A percentile compares a stretch with the other conserved stretches of the same genome.
Evolutionary conservation across 2,329 filamentous ascomycete species (phyloP).

Genomic region (Ceratocystis cacaofunesta): DNA sequence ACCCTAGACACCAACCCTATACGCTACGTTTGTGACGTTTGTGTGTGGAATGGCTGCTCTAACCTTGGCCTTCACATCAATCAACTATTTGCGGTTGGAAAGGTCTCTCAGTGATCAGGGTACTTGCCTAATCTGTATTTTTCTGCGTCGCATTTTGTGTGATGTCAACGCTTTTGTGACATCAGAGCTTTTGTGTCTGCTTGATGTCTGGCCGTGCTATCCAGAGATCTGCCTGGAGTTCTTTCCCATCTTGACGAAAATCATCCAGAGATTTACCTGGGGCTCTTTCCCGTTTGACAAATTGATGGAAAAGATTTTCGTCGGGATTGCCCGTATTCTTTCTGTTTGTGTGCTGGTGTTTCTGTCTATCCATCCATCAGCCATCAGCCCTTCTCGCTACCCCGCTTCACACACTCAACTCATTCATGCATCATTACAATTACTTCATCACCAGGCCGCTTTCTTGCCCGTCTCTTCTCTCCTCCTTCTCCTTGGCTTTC

Average conservation of each 20-base stretch:
- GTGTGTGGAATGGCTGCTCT: not conserved
- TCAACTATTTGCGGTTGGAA: no score
- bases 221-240: not conserved
- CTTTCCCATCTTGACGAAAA: not conserved
- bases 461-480: not conserved
- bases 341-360: not conserved
- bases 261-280: conserved; percentile 4
- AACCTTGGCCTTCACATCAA: no score
- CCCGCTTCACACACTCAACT: not conserved
- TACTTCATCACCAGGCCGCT: not conserved
- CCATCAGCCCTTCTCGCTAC: not conserved
- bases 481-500: not conserved
- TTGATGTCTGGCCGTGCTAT: not conserved
- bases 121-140: not conserved
- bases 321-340: not conserved
- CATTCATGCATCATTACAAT: not conserved
- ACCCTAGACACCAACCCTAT: not conserved
- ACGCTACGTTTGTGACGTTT: not conserved
- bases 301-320: not conserved
- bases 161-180: not conserved
- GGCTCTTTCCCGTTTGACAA: not conserved
- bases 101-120: no score
- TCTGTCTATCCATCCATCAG: not conserved
- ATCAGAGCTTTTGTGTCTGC: not conserved
- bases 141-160: not conserved